Evolutionary conservation across 441 rosid genomes (phyloP).

Genomic region (Kokia cookei): DNA sequence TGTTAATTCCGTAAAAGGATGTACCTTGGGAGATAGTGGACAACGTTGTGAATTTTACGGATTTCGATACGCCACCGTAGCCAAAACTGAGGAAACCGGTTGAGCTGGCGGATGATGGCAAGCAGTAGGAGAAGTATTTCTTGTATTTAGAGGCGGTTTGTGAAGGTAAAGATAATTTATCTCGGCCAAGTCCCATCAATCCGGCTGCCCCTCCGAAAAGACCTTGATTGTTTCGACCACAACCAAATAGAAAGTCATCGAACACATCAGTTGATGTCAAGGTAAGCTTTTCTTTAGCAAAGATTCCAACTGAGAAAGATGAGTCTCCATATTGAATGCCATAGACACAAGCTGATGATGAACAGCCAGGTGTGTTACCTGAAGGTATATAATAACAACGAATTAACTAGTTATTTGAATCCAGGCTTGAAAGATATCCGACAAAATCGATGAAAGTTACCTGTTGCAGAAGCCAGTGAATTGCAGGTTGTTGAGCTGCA

Average conservation of each 20-base stretch:
- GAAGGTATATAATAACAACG: background rate
- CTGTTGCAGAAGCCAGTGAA: conserved; percentile 44
- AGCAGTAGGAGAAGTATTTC: conserved; percentile 71
- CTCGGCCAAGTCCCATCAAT: conserved; percentile 72
- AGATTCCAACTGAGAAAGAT: conserved; percentile 57
- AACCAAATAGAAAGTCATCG: conserved; percentile 53
- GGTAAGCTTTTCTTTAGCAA: conserved; percentile 51
- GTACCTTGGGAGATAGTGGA: conserved; percentile 26
- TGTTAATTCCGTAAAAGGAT: conserved; percentile 45
- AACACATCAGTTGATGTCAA: conserved; percentile 39
- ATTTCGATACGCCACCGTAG: conserved; percentile 22
- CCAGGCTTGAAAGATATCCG: background rate
- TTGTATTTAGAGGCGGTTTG: conserved; percentile 60
- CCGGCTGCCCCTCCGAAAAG: conserved; percentile 64
- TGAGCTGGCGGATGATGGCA: conserved; percentile 55
- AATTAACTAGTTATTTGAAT: background rate
- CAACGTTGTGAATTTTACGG: conserved; percentile 54
- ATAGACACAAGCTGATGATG: conserved; percentile 53
- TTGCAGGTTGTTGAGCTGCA: conserved; percentile 36
- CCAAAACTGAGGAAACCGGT: conserved; percentile 80
- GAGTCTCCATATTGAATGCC: conserved; percentile 69
- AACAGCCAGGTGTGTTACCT: conserved; percentile 51
- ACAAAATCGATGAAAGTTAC: conserved; percentile 6
- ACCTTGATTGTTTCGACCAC: conserved; percentile 69
- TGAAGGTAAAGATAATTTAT: conserved; percentile 50